Base-by-base conservation (phyloP, 1,284 basidiomycete genomes). In the Naganishia sp. region DNA sequence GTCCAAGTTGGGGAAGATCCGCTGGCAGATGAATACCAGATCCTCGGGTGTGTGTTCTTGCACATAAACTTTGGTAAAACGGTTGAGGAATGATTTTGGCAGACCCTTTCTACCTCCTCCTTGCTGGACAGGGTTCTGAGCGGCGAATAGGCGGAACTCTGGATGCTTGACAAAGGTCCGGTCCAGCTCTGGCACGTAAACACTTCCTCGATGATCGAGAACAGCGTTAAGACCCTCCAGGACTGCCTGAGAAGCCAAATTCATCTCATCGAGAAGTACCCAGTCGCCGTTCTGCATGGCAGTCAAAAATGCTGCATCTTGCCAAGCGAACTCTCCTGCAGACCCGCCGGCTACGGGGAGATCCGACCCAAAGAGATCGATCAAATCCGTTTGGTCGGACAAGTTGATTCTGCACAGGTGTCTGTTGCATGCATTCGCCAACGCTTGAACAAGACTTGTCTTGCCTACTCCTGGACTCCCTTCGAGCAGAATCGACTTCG, bases 401-500 rank as follows among this genome's bases (percentile, higher is more conserved):
- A 99, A 81, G 80, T 99, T 99, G 84, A 99, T 96, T n/a, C 97
- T 88, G 75, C 88, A 92, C 17, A 99, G 84, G 35, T 84, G 80
- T 73, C 93, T 87, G 15, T 92, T 90, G 23, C 89, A 84, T 9
- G 90, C 81, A 67, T 87, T 87, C 21, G 94, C 93, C 2, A 99
- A 82, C 4, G 96, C 94, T 17, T 88, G 85, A 65, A 99, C 84
- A 5, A 99, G 84, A 76, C 92, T 96, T 0, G 97, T 99, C 82
- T 99, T 99, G 6, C 97, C 96, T n/a, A 99, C 96, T 3, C 96
- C 96, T 5, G 97, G 97, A 76, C 93, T 97, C 2, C 96, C 96
- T 77, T 99, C 96, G 3, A 99, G 84, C 35, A 99, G 83, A 62
- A 99, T 90, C 0, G 96, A 92, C 78, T 98, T 99, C 7, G 82